A percentile compares a stretch with the other conserved stretches of the same genome.
These are phyloP conservation scores for Pichia sp. DNA, from an alignment of 1,139 yeast genomes.

Conservation along the genomic window DNA sequence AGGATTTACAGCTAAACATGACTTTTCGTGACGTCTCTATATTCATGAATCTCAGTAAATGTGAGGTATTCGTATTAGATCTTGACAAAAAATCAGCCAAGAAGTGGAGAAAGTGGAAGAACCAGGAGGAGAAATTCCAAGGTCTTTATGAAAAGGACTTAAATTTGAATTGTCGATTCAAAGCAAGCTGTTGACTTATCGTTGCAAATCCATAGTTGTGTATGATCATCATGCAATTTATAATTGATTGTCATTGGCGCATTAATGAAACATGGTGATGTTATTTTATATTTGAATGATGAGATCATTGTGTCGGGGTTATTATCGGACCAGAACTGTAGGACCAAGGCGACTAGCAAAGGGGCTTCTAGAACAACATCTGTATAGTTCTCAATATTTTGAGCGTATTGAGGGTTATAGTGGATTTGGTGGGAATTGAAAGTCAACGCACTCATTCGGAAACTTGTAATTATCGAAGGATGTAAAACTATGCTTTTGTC, in stretches of 20 bases:
- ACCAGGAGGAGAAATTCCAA: constrained; percentile 22
- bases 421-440: constrained; percentile 84
- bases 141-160: constrained; percentile 13
- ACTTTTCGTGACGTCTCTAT: constrained; percentile 54
- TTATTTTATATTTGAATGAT: constrained; percentile 27
- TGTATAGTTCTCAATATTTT: constrained; percentile 52
- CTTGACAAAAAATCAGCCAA: constrained; percentile 34
- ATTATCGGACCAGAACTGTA: constrained; percentile 43
- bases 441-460: constrained; percentile 69
- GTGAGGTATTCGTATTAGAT: constrained; percentile 38
- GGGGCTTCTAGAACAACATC: constrained; percentile 79
- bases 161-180: constrained; percentile 15
- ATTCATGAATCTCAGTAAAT: constrained; percentile 36
- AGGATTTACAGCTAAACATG: constrained; percentile 45
- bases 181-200: constrained; percentile 7
- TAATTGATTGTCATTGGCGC: constrained; percentile 15
- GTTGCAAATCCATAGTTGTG: constrained; percentile 15
- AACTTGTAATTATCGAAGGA: constrained; percentile 26
- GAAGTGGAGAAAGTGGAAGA: constrained; percentile 29
- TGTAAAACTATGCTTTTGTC: constrained; percentile 13
- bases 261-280: constrained; percentile 28
- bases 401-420: constrained; percentile 54
- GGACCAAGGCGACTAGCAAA: constrained; percentile 53
- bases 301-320: background rate
- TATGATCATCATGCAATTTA: background rate